Evolutionary conservation across 345 rosid genomes (phyloP).

Genomic region (Pistacia vera): DNA sequence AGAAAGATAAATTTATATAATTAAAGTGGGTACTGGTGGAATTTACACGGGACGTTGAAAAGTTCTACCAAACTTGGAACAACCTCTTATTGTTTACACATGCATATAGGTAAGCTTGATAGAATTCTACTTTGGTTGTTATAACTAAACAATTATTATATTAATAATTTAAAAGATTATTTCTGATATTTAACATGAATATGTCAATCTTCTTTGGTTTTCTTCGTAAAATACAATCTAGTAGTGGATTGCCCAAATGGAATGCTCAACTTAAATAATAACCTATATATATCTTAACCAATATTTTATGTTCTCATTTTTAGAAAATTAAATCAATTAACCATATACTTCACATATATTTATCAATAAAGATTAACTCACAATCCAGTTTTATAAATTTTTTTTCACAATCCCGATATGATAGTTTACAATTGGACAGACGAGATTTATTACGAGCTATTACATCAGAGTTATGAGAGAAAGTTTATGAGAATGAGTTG

Average conservation of each 20-base stretch:
- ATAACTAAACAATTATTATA: neutral
- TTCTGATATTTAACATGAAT: neutral
- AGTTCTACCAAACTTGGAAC: constrained; percentile 1
- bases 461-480: no score
- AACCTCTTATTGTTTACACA: neutral
- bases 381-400: no score
- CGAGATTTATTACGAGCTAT: no score
- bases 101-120: neutral
- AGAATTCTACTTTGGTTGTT: neutral
- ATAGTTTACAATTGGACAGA: no score
- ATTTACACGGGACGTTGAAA: neutral
- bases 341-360: no score
- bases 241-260: neutral
- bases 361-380: no score
- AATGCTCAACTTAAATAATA: neutral
- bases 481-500: no score
- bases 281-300: neutral
- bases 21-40: neutral
- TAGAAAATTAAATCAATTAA: no score
- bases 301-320: no score
- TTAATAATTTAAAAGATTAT: neutral
- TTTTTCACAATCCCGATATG: no score
- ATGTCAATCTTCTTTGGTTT: neutral
- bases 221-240: neutral
- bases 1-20: no score